Evolutionary conservation across 1,139 yeast species (phyloP).

Genomic region (Blastobotrys proliferans): DNA sequence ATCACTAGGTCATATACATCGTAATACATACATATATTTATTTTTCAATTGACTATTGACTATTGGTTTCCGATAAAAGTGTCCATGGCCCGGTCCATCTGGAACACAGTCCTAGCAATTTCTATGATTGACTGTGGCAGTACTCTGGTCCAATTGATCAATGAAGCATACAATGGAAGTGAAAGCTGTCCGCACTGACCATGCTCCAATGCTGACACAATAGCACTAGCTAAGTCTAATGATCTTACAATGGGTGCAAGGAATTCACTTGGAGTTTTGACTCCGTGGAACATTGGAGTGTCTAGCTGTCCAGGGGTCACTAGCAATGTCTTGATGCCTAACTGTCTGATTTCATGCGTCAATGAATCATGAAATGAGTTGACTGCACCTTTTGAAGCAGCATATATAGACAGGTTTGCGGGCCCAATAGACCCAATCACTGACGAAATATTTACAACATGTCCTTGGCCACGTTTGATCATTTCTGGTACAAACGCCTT

Average conservation of each 20-base stretch:
- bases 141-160: conserved; percentile 61
- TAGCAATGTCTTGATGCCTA: conserved; percentile 64
- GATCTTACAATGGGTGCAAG: conserved; percentile 79
- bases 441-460: conserved; percentile 55
- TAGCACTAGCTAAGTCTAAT: conserved; percentile 50
- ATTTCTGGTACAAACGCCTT: conserved; percentile 40
- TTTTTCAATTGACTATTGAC: background rate
- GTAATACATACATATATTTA: background rate
- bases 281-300: conserved; percentile 64
- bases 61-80: conserved; percentile 7
- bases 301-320: conserved; percentile 80
- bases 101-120: conserved; percentile 49
- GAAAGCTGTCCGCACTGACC: conserved; percentile 67
- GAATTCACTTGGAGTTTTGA: conserved; percentile 61
- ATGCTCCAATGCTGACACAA: conserved; percentile 50
- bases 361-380: conserved; percentile 76
- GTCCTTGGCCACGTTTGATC: conserved; percentile 37
- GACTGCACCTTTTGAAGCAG: conserved; percentile 81
- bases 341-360: conserved; percentile 53
- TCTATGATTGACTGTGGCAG: conserved; percentile 71
- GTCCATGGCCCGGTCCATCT: conserved; percentile 48
- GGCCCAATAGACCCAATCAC: conserved; percentile 72
- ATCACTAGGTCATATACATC: background rate
- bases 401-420: conserved; percentile 61
- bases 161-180: conserved; percentile 66